phyloP scores from a whole-genome alignment of 306 rosid genomes.

The Rosa lucieae region DNA sequence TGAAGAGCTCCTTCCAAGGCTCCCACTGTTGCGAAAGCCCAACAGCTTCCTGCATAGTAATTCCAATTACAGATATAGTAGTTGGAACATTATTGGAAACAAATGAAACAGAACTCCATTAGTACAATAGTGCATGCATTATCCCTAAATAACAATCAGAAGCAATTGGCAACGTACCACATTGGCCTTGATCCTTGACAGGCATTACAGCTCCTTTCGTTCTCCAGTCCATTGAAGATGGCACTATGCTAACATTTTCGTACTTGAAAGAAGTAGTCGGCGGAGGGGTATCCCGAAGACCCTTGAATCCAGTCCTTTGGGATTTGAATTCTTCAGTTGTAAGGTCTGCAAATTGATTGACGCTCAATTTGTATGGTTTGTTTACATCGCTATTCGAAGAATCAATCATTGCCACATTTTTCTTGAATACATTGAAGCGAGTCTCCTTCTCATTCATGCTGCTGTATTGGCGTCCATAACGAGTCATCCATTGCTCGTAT shows the following conservation, averaged over 20 bases:
- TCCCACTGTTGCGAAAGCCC: constrained; percentile 51
- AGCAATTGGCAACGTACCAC: constrained; percentile 23
- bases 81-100: background rate
- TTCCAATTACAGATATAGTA: background rate
- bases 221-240: constrained; percentile 46
- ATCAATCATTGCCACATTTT: constrained; percentile 37
- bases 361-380: constrained; percentile 33
- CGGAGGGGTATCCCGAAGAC: constrained; percentile 31
- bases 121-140: background rate
- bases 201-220: constrained; percentile 44
- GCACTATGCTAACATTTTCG: constrained; percentile 23
- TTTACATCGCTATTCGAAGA: constrained; percentile 31
- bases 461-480: constrained; percentile 24
- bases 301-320: constrained; percentile 47
- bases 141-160: background rate
- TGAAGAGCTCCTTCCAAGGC: constrained; percentile 41
- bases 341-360: constrained; percentile 40
- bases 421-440: constrained; percentile 36
- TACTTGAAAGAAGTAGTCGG: constrained; percentile 38
- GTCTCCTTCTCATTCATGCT: constrained; percentile 22
- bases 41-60: constrained; percentile 31
- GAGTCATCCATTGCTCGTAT: constrained; percentile 42
- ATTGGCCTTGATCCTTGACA: constrained; percentile 45
- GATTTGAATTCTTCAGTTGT: constrained; percentile 44
- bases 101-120: background rate